A percentile compares a stretch with the other conserved stretches of the same genome.
Evolutionary conservation across 1,139 yeast species (phyloP).

Genomic region (Yamadazyma jaroonii): DNA sequence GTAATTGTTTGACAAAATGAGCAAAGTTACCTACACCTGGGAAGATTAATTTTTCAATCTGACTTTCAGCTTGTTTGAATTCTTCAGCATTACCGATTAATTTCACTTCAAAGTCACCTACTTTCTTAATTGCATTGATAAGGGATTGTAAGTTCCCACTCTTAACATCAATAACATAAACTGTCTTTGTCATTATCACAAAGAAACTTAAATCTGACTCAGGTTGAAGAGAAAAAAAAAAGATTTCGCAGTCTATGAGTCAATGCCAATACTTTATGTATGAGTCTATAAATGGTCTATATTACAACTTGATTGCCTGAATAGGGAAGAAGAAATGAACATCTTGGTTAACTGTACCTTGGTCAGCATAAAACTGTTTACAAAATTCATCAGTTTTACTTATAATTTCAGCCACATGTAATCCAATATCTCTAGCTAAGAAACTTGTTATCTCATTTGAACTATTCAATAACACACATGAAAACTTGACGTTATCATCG

Average conservation of each 20-base stretch:
- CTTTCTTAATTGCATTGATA: constrained; percentile 74
- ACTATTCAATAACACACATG: constrained; percentile 29
- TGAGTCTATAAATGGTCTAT: too few species aligned
- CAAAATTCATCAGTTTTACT: constrained; percentile 35
- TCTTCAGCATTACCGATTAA: constrained; percentile 44
- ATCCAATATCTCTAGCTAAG: constrained; percentile 28
- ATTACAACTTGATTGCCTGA: constrained; percentile 23
- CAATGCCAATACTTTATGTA: too few species aligned
- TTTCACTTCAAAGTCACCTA: constrained; percentile 62
- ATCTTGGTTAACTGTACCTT: constrained; percentile 16
- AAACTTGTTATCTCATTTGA: constrained; percentile 32
- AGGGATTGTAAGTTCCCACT: constrained; percentile 92
- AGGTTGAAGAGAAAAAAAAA: too few species aligned
- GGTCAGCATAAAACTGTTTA: constrained; percentile 17
- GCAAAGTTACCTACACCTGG: constrained; percentile 99
- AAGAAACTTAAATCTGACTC: background rate
- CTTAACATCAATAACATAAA: constrained; percentile 87
- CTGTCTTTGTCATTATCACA: constrained; percentile 21
- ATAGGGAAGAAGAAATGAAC: constrained; percentile 32
- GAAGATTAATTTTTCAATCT: constrained; percentile 57
- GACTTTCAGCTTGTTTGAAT: constrained; percentile 32
- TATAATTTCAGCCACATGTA: constrained; percentile 31
- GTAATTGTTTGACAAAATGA: constrained; percentile 76
- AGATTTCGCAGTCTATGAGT: background rate
- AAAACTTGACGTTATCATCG: constrained; percentile 29